Evolutionary conservation across 1,284 basidiomycete genomes (phyloP).

Genomic region (Lentinula novae-zelandiae): DNA sequence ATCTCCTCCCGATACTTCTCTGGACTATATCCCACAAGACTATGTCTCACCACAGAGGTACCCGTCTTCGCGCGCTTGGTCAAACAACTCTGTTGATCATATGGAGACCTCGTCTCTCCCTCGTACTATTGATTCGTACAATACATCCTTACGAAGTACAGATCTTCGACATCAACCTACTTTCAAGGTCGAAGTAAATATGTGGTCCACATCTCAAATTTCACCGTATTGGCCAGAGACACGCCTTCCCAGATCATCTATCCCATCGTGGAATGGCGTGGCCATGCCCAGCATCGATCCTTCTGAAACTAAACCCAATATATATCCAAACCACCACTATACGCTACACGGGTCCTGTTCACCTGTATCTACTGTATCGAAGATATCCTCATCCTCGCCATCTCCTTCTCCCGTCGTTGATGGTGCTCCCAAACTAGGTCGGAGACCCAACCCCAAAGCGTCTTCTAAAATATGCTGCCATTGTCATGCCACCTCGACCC

Average conservation of each 20-base stretch:
- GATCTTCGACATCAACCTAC: background rate
- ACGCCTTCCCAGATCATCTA: background rate
- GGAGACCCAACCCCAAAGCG: constrained; percentile 19
- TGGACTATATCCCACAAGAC: background rate
- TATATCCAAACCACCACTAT: background rate
- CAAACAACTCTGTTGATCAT: background rate
- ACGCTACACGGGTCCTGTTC: background rate
- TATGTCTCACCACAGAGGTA: no score
- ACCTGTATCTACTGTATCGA: constrained; percentile 1
- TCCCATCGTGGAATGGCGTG: constrained; percentile 3
- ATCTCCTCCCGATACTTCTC: background rate
- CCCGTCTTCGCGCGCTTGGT: background rate
- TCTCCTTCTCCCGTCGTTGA: constrained; percentile 5
- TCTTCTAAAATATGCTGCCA: constrained; percentile 39
- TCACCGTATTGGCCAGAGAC: background rate
- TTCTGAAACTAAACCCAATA: constrained; percentile 6
- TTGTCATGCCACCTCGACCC: constrained; percentile 42
- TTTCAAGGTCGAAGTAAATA: background rate
- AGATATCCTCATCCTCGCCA: constrained; percentile 10
- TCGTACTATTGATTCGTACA: background rate
- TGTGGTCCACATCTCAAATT: background rate
- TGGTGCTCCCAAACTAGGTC: constrained; percentile 18
- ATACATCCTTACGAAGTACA: constrained; percentile 1
- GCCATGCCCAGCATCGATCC: background rate
- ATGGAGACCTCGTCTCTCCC: background rate